Evolutionary conservation across 169 alveolate species (phyloP).

Genomic region (Prorocentrum cordatum): DNA sequence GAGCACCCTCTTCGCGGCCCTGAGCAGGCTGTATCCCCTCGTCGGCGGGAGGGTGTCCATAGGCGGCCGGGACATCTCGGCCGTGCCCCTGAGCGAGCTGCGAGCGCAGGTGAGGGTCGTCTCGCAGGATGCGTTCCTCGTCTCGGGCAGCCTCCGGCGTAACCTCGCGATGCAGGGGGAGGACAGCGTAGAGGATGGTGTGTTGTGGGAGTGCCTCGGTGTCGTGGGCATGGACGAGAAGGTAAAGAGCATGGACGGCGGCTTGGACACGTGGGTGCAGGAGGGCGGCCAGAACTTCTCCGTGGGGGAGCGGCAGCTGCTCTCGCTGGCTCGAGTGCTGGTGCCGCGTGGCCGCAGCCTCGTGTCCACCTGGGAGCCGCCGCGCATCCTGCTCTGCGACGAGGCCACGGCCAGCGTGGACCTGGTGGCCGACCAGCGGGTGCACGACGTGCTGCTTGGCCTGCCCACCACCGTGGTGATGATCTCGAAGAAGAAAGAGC

Average conservation of each 20-base stretch:
- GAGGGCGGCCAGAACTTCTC: slow-evolving; percentile 32
- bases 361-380: slow-evolving; percentile 8
- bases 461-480: too few relatives aligned
- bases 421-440: slow-evolving; percentile 25
- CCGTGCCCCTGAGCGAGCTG: slow-evolving; percentile 5
- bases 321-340: slow-evolving; percentile 38
- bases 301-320: slow-evolving; percentile 60
- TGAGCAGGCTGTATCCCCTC: slow-evolving; percentile 29
- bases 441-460: too few relatives aligned
- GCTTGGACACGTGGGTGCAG: slow-evolving; percentile 2
- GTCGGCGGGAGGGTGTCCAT: slow-evolving; percentile 13
- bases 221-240: slow-evolving; percentile 17
- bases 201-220: slow-evolving; percentile 19
- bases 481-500: too few relatives aligned
- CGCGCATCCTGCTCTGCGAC: slow-evolving; percentile 16
- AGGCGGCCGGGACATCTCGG: slow-evolving; percentile 31
- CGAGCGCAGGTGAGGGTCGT: slow-evolving; percentile 33
- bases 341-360: slow-evolving; percentile 12
- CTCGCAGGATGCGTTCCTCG: slow-evolving; percentile 21
- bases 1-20: slow-evolving; percentile 35
- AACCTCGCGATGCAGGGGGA: not conserved
- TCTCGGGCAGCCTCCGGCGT: slow-evolving; percentile 31
- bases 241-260: not conserved
- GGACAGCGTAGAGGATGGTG: not conserved
- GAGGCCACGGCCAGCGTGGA: slow-evolving; percentile 69